A percentile compares a stretch with the other conserved stretches of the same genome.
Conservation (phyloP, 179 eudicot genomes). For the Silene vulgaris region DNA sequence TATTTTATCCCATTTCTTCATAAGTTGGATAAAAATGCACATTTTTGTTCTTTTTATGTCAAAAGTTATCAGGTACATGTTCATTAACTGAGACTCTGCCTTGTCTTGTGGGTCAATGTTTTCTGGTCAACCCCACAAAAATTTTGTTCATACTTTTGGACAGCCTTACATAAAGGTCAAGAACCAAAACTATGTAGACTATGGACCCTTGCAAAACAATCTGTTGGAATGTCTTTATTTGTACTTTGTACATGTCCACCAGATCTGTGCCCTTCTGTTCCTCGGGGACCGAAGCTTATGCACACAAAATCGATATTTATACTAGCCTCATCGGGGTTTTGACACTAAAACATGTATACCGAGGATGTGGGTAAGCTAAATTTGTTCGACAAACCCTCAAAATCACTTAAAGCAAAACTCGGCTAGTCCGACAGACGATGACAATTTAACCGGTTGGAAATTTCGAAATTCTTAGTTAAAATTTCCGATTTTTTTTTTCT, state of each 20-base stretch:
- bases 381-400: background rate
- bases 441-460: background rate
- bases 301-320: background rate
- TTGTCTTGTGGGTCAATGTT: slow-evolving; percentile 9
- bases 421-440: background rate
- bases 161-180: slow-evolving; percentile 2
- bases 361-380: background rate
- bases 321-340: too few relatives aligned
- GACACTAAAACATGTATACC: background rate
- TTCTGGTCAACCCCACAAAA: slow-evolving; percentile 12
- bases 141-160: background rate
- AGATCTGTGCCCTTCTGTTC: background rate
- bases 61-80: slow-evolving; percentile 18
- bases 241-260: too few relatives aligned
- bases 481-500: too few relatives aligned
- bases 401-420: background rate
- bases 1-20: background rate
- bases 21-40: slow-evolving; percentile 17
- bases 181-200: background rate
- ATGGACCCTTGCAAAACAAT: background rate
- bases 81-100: slow-evolving; percentile 5
- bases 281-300: background rate
- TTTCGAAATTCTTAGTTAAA: too few relatives aligned
- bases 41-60: slow-evolving; percentile 10
- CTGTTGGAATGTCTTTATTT: background rate